phyloP scores from a whole-genome alignment of 2,329 filamentous ascomycete species.

The Diaporthe ampelina region DNA sequence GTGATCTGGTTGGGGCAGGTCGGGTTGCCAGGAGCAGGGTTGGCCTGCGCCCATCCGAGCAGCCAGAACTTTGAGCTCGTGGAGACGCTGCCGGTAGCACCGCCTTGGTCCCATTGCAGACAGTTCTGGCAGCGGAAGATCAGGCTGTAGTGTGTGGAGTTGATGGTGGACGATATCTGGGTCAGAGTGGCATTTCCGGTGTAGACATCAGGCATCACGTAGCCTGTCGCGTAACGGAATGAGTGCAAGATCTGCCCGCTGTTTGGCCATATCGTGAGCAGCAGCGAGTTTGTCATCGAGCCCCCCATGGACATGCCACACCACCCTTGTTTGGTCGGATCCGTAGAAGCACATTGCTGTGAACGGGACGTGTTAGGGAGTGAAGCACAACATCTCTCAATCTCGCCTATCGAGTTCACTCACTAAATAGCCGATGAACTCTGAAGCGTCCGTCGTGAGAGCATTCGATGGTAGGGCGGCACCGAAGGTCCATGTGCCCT shows the following conservation, averaged over 20 bases:
- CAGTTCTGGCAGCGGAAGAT: conserved; percentile 72
- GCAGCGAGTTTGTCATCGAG: conserved; percentile 66
- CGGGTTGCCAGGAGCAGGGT: conserved; percentile 53
- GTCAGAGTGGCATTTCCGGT: conserved; percentile 69
- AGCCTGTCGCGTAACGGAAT: conserved; percentile 67
- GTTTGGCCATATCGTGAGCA: conserved; percentile 67
- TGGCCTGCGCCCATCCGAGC: conserved; percentile 65
- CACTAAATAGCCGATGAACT: conserved; percentile 69
- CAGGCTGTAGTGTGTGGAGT: conserved; percentile 67
- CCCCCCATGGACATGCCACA: conserved; percentile 66
- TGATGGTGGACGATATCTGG: conserved; percentile 67
- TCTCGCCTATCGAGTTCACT: conserved; percentile 41
- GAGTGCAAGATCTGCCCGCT: conserved; percentile 63
- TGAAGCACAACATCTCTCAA: conserved; percentile 3
- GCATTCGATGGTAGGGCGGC: conserved; percentile 62
- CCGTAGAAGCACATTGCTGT: conserved; percentile 58
- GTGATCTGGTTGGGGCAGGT: conserved; percentile 49
- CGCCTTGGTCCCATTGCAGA: conserved; percentile 61
- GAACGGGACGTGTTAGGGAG: conserved; percentile 35
- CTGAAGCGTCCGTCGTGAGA: conserved; percentile 57
- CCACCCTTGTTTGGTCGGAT: conserved; percentile 62
- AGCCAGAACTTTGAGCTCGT: conserved; percentile 50
- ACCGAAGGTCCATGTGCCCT: conserved; percentile 56
- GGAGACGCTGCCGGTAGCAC: conserved; percentile 55
- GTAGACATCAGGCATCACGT: conserved; percentile 68